Percentiles rank a stretch among this genome's conserved stretches.
Conservation (phyloP, 2,329 filamentous ascomycete species). For the Truncatella angustata region DNA sequence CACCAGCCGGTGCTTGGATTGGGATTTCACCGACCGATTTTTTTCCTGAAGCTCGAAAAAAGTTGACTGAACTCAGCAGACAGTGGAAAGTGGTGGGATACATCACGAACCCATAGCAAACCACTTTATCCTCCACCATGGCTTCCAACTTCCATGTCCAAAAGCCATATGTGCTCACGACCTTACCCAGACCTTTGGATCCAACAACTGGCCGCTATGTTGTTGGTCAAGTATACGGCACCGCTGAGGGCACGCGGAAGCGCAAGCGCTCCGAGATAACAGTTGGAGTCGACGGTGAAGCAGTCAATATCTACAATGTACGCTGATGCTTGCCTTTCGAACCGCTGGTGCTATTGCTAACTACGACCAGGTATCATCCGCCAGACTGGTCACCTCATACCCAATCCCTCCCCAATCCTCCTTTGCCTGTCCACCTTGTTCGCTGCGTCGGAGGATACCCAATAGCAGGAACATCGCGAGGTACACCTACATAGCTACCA, state of each 20-base stretch:
- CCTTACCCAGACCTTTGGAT: constrained; percentile 58
- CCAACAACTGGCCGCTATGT: constrained; percentile 47
- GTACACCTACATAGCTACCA: constrained; percentile 61
- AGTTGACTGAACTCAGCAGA: too few relatives aligned
- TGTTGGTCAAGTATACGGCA: constrained; percentile 61
- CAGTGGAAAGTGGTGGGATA: background rate
- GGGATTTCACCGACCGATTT: constrained; percentile 11
- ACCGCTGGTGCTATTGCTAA: constrained; percentile 9
- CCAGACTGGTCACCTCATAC: constrained; percentile 63
- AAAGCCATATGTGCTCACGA: constrained; percentile 61
- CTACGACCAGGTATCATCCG: constrained; percentile 51
- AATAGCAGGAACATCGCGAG: constrained; percentile 49
- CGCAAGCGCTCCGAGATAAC: constrained; percentile 62
- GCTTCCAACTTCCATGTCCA: constrained; percentile 61
- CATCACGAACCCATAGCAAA: background rate
- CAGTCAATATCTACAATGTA: constrained; percentile 63
- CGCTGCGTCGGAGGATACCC: constrained; percentile 50
- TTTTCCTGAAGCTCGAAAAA: constrained; percentile 9
- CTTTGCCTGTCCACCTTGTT: constrained; percentile 62
- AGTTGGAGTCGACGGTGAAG: constrained; percentile 64
- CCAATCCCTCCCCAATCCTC: constrained; percentile 63
- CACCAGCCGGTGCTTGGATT: constrained; percentile 7
- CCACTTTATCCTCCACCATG: constrained; percentile 35
- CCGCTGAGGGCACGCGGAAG: constrained; percentile 56
- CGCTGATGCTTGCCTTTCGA: background rate